Percentiles rank a stretch among this genome's conserved stretches.
These are phyloP conservation scores for Rhizoclosmatium globosum DNA, from an alignment of 192 early-diverging fungal species.

Conservation along the genomic window DNA sequence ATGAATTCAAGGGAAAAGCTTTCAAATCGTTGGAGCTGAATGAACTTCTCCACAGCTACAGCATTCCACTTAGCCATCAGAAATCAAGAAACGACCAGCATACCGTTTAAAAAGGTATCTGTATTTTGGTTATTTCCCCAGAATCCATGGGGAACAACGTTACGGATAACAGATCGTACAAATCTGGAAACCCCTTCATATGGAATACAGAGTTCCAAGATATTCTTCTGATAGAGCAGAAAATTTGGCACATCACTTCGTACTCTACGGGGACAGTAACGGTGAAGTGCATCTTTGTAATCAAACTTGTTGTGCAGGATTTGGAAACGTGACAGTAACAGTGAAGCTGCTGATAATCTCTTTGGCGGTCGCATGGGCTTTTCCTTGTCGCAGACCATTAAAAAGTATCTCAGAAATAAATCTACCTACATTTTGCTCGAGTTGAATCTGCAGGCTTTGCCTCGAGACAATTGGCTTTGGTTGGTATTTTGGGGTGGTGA, in stretches of 20 bases:
- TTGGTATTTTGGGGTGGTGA: conserved; percentile 14
- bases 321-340: conserved; percentile 32
- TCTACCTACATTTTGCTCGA: conserved; percentile 2
- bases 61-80: not conserved
- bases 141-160: conserved; percentile 68
- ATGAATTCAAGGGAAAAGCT: conserved; percentile 63
- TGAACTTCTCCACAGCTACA: conserved; percentile 60
- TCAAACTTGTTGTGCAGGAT: conserved; percentile 38
- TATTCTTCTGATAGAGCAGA: not conserved
- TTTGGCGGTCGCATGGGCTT: conserved; percentile 17
- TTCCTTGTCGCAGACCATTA: not conserved
- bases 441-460: not conserved
- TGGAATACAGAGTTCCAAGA: conserved; percentile 21
- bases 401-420: not conserved
- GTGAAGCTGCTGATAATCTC: conserved; percentile 34
- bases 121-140: conserved; percentile 71
- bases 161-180: conserved; percentile 26
- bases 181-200: conserved; percentile 30
- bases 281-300: conserved; percentile 40
- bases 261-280: conserved; percentile 37
- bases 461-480: not conserved
- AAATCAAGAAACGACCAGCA: not conserved
- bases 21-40: conserved; percentile 68
- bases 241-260: not conserved
- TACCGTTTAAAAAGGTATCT: conserved; percentile 59